Conservation (phyloP, 352 stramenopile species). For the Phytophthora tentaculata region DNA sequence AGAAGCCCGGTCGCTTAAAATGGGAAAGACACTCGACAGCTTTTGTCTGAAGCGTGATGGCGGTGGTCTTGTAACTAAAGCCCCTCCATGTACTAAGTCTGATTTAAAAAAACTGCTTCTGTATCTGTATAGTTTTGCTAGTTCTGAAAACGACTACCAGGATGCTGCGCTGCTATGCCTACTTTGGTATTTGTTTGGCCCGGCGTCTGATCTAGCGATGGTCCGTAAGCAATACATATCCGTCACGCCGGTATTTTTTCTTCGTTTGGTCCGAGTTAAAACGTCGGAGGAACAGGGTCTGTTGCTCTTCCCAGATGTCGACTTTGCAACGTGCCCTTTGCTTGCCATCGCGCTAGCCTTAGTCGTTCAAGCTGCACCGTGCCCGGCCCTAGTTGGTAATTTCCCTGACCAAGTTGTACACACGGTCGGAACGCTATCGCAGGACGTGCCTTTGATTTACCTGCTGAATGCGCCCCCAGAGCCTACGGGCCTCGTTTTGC, state of each 20-base stretch:
- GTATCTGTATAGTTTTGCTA: conserved; percentile 8
- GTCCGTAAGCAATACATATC: conserved; percentile 35
- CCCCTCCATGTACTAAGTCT: conserved; percentile 2
- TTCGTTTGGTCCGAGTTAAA: conserved; percentile 36
- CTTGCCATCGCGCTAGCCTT: conserved; percentile 20
- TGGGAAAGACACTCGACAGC: too few species aligned
- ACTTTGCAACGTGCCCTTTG: conserved; percentile 27
- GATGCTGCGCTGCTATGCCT: too few species aligned
- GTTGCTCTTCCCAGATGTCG: conserved; percentile 33
- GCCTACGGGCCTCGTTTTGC: background rate
- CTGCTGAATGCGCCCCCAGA: background rate
- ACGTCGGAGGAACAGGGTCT: conserved; percentile 34
- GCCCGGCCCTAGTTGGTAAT: background rate
- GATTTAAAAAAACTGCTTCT: conserved; percentile 2
- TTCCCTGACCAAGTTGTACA: too few species aligned
- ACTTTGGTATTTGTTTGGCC: too few species aligned
- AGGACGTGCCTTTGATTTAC: background rate
- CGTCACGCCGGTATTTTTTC: conserved; percentile 21
- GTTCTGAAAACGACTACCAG: conserved; percentile 16
- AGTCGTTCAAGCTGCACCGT: background rate
- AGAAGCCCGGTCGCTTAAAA: too few species aligned
- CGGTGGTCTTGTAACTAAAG: too few species aligned
- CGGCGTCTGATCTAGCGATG: background rate
- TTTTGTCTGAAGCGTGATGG: too few species aligned
- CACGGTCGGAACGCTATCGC: background rate